Base-by-base conservation (phyloP, 2,329 filamentous ascomycete genomes). In the Gnomoniopsis smithogilvyi region DNA sequence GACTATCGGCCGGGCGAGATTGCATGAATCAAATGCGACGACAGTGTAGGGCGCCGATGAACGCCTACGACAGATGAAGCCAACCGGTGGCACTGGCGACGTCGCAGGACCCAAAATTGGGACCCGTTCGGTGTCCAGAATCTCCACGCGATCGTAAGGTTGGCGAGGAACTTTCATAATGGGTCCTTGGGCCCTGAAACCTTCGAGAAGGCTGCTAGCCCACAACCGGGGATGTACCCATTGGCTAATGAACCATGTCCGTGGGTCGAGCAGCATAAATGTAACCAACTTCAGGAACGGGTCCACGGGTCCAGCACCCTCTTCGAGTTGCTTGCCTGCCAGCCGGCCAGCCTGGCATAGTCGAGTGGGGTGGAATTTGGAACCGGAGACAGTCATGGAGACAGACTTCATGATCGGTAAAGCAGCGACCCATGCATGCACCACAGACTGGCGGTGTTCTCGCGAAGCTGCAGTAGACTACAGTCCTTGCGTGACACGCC, bases 121-220 rank as follows among this genome's bases (percentile, higher is more conserved):
- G 51, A 54, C 51, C 55, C 59, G 36, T 51, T 56, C 41, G 41
- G 48, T 46, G 53, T 49, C 55, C 56, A 45, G 52, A 57, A 49
- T 56, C 52, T 50, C 52, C 49, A 50, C 52, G 43, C 49, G 56
- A 43, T 51, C 46, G 46, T 46, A 41, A 30, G 43, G 56, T 59
- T 62, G 36, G 36, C 52, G 60, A 61, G 55, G 59, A 24, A 51
- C 51, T 26, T 43, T 60, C 52, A 33, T 49, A 26, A 51, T 55
- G 54, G 53, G 26, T n/a, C n/a, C 38, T 41, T n/a, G n/a, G 43
- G 19, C 58, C 54, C 59, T 58, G 61, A 63, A 63, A 63, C 58
- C 61, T 63, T 63, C 61, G 59, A 63, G 61, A 63, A 63, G 59
- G 49, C 51, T 57, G 47, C 51, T 54, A 58, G 48, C 54, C 43